Base-by-base conservation (phyloP, 257 asterid species). In the Cruciata laevipes region DNA sequence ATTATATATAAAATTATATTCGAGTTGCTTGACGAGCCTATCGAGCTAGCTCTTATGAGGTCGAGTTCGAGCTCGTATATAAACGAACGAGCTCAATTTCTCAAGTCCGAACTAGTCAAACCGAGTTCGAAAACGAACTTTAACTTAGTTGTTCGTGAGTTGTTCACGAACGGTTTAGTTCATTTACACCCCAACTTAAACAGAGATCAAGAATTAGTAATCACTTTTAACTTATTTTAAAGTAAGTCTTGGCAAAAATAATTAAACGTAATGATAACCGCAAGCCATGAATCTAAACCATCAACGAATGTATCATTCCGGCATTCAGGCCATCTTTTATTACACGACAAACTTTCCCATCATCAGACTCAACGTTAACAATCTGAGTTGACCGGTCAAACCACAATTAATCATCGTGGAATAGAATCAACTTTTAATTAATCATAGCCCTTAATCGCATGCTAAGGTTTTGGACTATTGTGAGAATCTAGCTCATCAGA, bases 401-500 rank as follows among this genome's bases (percentile, higher is more conserved):
- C 30, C 27, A 7, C 13, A 24, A 13, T 58, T 58, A 58, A 9
- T 24, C 9, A 3, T 57, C 62, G 62, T 57, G 31, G 33, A 24
- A 21, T 21, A 57, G 40, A 64, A 40, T 68, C n/a, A 17, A 59
- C 67, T 24, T 25, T 11, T 23, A 44, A 47, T 25, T 63, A 21
- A 47, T 38, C 65, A 40, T 42, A 5, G 4, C 20, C 23, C 30
- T 38, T 40, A 42, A 13, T 14, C 55, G 30, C 55, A 3, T 40
- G 17, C 11, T 37, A 27, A 38, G 47, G 16, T 59, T 44, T 69
- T 60, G 73, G 67, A 9, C 51, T 31, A 12, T 65, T 32, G 51
- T 57, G 68, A 33, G 57, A 75, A 65, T 70, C 69, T 65, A 44
- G 33, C 20, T n/a, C 60, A 53, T 53, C 12, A 53, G 13, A 17